Evolutionary conservation across 2,329 filamentous ascomycete species (phyloP).

Genomic region (Coniochaeta sp.): DNA sequence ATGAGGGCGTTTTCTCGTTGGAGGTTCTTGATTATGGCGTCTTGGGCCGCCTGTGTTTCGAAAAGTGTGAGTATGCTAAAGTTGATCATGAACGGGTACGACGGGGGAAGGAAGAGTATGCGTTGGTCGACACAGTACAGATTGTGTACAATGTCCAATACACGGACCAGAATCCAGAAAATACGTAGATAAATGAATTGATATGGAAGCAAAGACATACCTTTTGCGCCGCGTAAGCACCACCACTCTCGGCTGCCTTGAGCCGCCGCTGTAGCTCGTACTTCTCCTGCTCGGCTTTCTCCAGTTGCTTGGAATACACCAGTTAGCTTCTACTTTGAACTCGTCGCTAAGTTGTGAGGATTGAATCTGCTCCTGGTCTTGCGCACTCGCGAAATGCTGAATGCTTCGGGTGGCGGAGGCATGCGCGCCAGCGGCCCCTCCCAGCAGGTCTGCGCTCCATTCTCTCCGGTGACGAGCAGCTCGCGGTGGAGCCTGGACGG

Average conservation of each 20-base stretch:
- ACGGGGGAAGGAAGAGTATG: too few relatives aligned
- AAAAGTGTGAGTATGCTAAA: background rate
- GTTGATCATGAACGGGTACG: too few relatives aligned
- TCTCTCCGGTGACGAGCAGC: background rate
- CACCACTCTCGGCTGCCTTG: slow-evolving; percentile 43
- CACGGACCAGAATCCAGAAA: too few relatives aligned
- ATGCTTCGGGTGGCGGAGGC: background rate
- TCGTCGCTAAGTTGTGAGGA: background rate
- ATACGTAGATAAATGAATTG: too few relatives aligned
- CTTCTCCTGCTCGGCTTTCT: slow-evolving; percentile 48
- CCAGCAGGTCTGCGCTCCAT: background rate
- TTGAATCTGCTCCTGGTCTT: background rate
- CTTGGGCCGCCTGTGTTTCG: slow-evolving; percentile 35
- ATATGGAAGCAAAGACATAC: slow-evolving; percentile 30
- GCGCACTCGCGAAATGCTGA: background rate
- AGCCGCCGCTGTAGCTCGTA: slow-evolving; percentile 47
- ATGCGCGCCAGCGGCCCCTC: background rate
- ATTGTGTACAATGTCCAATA: background rate
- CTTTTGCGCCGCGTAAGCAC: slow-evolving; percentile 42
- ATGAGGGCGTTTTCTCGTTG: slow-evolving; percentile 74
- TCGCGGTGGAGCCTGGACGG: background rate
- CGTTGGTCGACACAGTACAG: too few relatives aligned
- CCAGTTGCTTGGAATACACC: slow-evolving; percentile 40
- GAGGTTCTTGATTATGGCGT: slow-evolving; percentile 58
- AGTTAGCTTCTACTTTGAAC: background rate